Evolutionary conservation across 257 asterid genomes (phyloP).

Genomic region (Agastache rugosa): DNA sequence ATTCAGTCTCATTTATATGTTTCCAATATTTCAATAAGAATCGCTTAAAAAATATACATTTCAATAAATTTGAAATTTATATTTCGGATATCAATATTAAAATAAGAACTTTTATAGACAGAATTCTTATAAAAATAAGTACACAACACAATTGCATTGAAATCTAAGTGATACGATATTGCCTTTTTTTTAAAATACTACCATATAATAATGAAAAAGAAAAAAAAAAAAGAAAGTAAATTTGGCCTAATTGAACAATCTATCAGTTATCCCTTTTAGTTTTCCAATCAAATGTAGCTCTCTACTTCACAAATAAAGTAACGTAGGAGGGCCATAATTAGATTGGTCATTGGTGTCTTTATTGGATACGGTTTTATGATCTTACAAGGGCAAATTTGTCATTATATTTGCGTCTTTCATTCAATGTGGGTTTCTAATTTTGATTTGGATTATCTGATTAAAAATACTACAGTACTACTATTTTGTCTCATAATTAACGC

Average conservation of each 20-base stretch:
- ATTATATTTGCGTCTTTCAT: neutral
- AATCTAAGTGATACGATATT: neutral
- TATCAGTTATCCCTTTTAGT: neutral
- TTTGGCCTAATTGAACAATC: neutral
- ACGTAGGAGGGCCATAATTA: conserved; percentile 8
- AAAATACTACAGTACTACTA: too few relatives aligned
- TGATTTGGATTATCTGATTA: neutral
- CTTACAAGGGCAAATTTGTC: conserved; percentile 17
- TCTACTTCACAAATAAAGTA: neutral
- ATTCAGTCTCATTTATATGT: neutral
- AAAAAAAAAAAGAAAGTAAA: neutral
- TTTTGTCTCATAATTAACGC: too few relatives aligned
- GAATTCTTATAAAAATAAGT: neutral
- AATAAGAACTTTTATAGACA: neutral
- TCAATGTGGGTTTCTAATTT: neutral
- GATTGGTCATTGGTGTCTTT: conserved; percentile 11
- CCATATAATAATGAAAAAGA: neutral
- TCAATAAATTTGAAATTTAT: too few relatives aligned
- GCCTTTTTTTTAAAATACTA: neutral
- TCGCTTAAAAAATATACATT: too few relatives aligned
- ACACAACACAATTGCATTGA: neutral
- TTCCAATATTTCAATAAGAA: too few relatives aligned
- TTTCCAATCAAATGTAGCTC: conserved; percentile 6
- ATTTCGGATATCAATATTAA: neutral
- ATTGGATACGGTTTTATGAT: conserved; percentile 24